Evolutionary conservation across 108 stramenopile genomes (phyloP), one percentile per base, ranked within the genome.

Genomic region (Seminavis robusta): DNA sequence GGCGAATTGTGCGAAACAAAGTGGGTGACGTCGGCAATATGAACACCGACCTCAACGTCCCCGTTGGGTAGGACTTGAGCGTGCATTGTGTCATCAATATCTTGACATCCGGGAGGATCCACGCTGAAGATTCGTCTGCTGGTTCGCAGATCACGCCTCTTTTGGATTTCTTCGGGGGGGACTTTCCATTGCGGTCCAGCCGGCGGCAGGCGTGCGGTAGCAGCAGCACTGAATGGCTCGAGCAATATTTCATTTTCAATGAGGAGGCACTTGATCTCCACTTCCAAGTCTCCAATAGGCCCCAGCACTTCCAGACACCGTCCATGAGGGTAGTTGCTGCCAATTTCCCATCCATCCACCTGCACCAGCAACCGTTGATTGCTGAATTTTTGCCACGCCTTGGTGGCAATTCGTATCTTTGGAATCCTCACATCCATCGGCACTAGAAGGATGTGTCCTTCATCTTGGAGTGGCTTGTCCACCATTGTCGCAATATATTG

Each of bases 21-120:
- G 36, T 93, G 61, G 3, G 84, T 74, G 3, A 95, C 94, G 60
- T 95, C 94, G 0, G 94, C 94, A 70, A 95, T 95, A 59, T 95
- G 94, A 30, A 95, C 94, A 8, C 94, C 94, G 33, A 91, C 66
- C 59, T 87, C 80, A 31, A 88, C 52, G 47, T 85, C 85, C 40
- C 88, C 88, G 68, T 84, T 89, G 0, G 71, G 66, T 33, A 95
- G 74, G 1, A 45, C 45, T 43, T 49, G 54, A 16, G 63, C 76
- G 41, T 76, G 73, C 72, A 81, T 77, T 7, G 80, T 71, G 44
- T 81, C 80, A 57, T 81, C 80, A 61, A 81, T 81, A 56, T 83
- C 76, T 59, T 84, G 77, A 48, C 88, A 90, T 8, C 88, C 88
- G 24, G 59, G 58, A 11, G 88, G 88, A 43, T 90, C 88, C 20